Conservation (phyloP, 805 yeast genomes). For the Metschnikowia santaceciliae region DNA sequence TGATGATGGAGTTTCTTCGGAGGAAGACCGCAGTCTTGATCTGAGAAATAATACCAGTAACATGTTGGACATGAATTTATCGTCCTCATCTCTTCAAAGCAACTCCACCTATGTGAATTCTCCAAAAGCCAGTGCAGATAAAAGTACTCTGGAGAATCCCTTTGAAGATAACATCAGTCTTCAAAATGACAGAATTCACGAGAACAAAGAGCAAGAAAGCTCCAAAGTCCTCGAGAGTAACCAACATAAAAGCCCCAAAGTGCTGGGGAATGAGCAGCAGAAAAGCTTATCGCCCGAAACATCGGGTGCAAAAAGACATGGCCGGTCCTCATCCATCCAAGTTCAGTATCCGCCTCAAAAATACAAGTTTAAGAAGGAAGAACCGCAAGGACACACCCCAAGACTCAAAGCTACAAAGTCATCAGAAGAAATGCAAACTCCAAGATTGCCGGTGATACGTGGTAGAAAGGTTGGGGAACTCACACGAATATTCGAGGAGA, state of each 20-base stretch:
- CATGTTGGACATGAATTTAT: neutral
- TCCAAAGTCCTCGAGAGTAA: neutral
- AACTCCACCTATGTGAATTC: slow-evolving; percentile 1
- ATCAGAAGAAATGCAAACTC: neutral
- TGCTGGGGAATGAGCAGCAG: neutral
- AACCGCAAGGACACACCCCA: neutral
- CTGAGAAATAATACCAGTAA: neutral
- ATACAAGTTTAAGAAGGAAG: slow-evolving; percentile 23
- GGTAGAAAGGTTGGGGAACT: slow-evolving; percentile 60
- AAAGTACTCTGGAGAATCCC: neutral
- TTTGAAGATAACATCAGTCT: neutral
- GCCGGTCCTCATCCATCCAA: slow-evolving; percentile 9
- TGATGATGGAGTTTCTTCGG: slow-evolving; percentile 19
- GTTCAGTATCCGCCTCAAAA: slow-evolving; percentile 38
- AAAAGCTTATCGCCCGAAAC: neutral
- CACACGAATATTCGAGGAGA: slow-evolving; percentile 61
- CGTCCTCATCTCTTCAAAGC: slow-evolving; percentile 3
- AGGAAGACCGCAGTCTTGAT: slow-evolving; percentile 6
- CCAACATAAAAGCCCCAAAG: neutral
- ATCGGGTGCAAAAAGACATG: neutral
- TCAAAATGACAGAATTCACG: neutral
- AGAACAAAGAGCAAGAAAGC: neutral
- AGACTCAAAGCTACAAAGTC: neutral
- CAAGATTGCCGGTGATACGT: slow-evolving; percentile 41
- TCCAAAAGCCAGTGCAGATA: neutral